Evolutionary conservation across 75 land plant genomes (phyloP), one percentile per base, ranked within the genome.

Genomic region (Ceratopteris richardii): DNA sequence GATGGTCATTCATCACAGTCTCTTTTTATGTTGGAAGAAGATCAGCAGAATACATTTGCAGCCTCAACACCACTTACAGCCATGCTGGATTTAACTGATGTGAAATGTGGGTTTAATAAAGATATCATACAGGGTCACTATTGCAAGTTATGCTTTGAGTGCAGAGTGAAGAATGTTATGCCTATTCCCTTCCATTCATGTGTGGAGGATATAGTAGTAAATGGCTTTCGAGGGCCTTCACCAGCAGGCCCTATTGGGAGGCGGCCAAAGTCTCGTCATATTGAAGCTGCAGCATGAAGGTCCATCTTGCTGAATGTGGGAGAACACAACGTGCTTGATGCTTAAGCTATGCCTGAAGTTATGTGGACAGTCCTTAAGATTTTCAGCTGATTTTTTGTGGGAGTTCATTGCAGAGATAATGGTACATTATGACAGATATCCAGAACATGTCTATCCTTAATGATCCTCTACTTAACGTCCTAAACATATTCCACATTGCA

Each of bases 231-330:
- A 56, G 76, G 76, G 14, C 71, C 76, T 1, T 73, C 76, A 7
- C 76, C 76, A 42, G 76, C 76, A 21, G 76, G 76, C 39, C 76
- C 76, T 1, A 73, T 73, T 14, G 65, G 66, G 13, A 66, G 76
- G 37, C 76, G 70, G 20, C 52, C 44, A 44, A 64, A 66, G 54
- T 4, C 37, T 33, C 50, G 69, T 12, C 73, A 57, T 20, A 54
- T 71, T 57, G 63, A 71, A 56, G 73, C 73, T 24, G 69, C 73
- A 31, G 69, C 73, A 18, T 71, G 56, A 67, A 31, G 25, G 22
- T 56, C 28, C 23, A 3, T 56, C 30, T 56, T 21, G 6, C 30
- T 20, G 16, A 11, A 17, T 52, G 54, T n/a, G n/a, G n/a, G 44
- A 13, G 44, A 17, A 13, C 44, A 42, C 17, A 42, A 17, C 44